Base-by-base conservation (phyloP, 1,284 basidiomycete species). In the Ceratobasidium sp. region DNA sequence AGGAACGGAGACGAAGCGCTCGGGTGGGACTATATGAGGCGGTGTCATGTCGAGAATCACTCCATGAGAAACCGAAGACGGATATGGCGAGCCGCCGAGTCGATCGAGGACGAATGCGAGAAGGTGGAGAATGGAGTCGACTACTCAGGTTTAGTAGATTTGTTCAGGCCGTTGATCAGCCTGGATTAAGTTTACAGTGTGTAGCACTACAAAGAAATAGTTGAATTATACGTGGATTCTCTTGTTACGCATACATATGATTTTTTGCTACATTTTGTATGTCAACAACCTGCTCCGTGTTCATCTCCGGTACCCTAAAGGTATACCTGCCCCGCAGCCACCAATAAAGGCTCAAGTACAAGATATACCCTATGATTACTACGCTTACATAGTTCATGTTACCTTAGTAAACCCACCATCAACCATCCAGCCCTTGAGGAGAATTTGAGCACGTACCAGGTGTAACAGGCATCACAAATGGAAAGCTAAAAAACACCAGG, bases 381-480 rank as follows among this genome's bases (percentile, higher is more conserved):
- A 33, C 74, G 33, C 74, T 48, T 13, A 68, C 74, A 67, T 77
- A 77, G 56, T 77, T 77, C 74, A 77, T 77, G 44, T 77, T 77
- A 17, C 73, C 73, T 75, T 12, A n/a, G 17, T 15, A 15, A 10
- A n/a, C 26, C n/a, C n/a, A n/a, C n/a, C n/a, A 28, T 62, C 13
- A 61, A 13, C 23, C n/a, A 26, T 38, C 20, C 9, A 5, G 3
- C 2, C 33, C 44, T 4, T 28, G 23, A 13, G 13, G 9, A 42
- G 38, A 17, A 26, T 7, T n/a, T 44, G 23, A 56, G n/a, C n/a
- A n/a, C 74, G 59, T n/a, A 68, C 74, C 65, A 28, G 74, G 42
- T 57, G 48, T 15, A 23, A 77, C 74, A 3, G 74, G 65, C 65
- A 59, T 77, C 13, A 77, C 74, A 64, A 77, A 77, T 17, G 74